Conservation (phyloP, 345 rosid genomes). For the Rhizophora mangle region DNA sequence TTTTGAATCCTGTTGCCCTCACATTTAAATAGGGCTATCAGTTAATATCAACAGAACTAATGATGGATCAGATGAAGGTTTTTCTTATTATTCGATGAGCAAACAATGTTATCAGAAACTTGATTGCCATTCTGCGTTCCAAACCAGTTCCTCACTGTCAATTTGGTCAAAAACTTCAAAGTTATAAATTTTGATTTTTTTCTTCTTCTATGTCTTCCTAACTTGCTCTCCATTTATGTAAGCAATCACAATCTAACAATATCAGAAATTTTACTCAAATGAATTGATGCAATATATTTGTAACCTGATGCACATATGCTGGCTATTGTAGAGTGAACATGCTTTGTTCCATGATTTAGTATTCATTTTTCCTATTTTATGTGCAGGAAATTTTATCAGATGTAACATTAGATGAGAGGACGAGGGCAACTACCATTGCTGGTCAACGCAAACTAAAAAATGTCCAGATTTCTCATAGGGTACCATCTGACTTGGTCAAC, state of each 20-base stretch:
- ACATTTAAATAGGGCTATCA: no score
- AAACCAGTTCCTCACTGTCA: neutral
- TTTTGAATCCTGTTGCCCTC: no score
- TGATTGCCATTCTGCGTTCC: neutral
- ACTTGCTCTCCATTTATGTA: neutral
- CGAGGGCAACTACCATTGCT: conserved; percentile 31
- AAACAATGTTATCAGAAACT: no score
- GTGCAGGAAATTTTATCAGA: conserved; percentile 87
- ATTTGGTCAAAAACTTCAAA: neutral
- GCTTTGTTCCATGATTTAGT: conserved; percentile 2
- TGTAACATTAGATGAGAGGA: conserved; percentile 79
- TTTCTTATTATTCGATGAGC: no score
- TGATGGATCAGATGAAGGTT: no score
- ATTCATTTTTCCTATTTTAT: neutral
- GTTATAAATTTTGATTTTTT: neutral
- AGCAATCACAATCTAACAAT: neutral
- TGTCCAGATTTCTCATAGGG: conserved; percentile 62
- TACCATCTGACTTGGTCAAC: conserved; percentile 27
- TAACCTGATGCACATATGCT: neutral
- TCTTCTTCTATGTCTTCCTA: neutral
- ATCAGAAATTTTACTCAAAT: neutral
- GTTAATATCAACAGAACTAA: no score
- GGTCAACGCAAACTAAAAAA: conserved; percentile 54
- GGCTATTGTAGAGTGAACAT: conserved; percentile 9
- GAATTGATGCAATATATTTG: neutral